These are phyloP conservation scores for Pleurotus giganteus DNA, from an alignment of 768 basidiomycete genomes.

Conservation along the genomic window DNA sequence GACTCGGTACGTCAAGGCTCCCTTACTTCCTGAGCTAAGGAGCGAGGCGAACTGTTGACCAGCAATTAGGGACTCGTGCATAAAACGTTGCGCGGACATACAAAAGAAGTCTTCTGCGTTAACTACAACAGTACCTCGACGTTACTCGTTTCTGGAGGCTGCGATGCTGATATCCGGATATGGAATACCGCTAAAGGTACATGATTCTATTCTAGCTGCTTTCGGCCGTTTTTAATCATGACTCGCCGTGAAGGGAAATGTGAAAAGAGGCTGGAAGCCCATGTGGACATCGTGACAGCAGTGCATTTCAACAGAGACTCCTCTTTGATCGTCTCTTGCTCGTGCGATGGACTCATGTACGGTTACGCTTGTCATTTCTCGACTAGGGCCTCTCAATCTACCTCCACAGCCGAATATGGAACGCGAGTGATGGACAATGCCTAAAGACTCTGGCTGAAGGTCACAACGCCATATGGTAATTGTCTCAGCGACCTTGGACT, in stretches of 20 bases:
- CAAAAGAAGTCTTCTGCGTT: constrained; percentile 87
- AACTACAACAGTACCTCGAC: constrained; percentile 90
- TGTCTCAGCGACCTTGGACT: neutral
- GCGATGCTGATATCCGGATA: constrained; percentile 89
- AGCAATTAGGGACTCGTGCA: constrained; percentile 59
- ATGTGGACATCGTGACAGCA: constrained; percentile 92
- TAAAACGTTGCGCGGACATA: constrained; percentile 76
- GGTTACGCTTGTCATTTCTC: constrained; percentile 23
- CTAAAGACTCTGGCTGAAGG: constrained; percentile 94
- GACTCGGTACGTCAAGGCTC: constrained; percentile 55
- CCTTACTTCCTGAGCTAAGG: constrained; percentile 1
- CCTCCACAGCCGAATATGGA: constrained; percentile 85
- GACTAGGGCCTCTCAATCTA: constrained; percentile 9
- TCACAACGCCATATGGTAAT: constrained; percentile 78
- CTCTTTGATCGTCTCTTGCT: constrained; percentile 86
- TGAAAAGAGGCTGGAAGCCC: constrained; percentile 85
- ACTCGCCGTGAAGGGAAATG: constrained; percentile 58
- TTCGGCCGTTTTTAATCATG: neutral
- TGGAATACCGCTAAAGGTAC: constrained; percentile 87
- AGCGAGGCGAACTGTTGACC: constrained; percentile 10
- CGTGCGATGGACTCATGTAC: constrained; percentile 92
- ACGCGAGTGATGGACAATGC: constrained; percentile 88
- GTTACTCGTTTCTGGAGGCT: constrained; percentile 87
- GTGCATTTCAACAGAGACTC: constrained; percentile 95
- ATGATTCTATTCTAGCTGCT: constrained; percentile 16